Conservation (phyloP, 2,329 filamentous ascomycete genomes). For the Colletotrichum orchidophilum region DNA sequence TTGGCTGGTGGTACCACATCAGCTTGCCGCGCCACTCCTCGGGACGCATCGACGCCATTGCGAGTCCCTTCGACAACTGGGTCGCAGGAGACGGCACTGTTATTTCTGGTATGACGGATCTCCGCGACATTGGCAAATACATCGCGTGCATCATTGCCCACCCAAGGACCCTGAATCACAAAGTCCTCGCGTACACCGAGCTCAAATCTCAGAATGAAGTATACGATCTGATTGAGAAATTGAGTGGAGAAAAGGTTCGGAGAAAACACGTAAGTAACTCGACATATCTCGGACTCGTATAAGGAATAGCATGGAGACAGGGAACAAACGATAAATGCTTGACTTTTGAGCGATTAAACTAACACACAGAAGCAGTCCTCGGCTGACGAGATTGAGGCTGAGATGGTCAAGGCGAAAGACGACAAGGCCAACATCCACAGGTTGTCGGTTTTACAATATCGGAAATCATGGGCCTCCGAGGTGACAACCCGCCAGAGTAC, state of each 20-base stretch:
- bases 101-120: constrained; percentile 55
- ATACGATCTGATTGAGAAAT: constrained; percentile 53
- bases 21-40: constrained; percentile 41
- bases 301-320: not conserved
- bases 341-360: no score
- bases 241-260: constrained; percentile 58
- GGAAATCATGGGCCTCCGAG: constrained; percentile 55
- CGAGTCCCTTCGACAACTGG: constrained; percentile 38
- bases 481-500: constrained; percentile 62
- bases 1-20: constrained; percentile 68
- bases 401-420: not conserved
- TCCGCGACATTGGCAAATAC: constrained; percentile 62
- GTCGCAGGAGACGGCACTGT: constrained; percentile 57
- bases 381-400: constrained; percentile 13
- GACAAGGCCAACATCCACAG: not conserved
- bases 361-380: not conserved
- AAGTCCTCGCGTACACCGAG: constrained; percentile 59
- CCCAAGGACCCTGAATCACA: constrained; percentile 61
- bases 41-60: constrained; percentile 33
- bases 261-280: constrained; percentile 6
- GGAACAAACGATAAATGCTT: not conserved
- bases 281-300: not conserved
- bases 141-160: constrained; percentile 62
- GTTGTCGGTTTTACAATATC: constrained; percentile 47
- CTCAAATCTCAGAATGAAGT: constrained; percentile 57